Evolutionary conservation across 139 green algal genomes (phyloP).

Genomic region (Micractinium sp.): DNA sequence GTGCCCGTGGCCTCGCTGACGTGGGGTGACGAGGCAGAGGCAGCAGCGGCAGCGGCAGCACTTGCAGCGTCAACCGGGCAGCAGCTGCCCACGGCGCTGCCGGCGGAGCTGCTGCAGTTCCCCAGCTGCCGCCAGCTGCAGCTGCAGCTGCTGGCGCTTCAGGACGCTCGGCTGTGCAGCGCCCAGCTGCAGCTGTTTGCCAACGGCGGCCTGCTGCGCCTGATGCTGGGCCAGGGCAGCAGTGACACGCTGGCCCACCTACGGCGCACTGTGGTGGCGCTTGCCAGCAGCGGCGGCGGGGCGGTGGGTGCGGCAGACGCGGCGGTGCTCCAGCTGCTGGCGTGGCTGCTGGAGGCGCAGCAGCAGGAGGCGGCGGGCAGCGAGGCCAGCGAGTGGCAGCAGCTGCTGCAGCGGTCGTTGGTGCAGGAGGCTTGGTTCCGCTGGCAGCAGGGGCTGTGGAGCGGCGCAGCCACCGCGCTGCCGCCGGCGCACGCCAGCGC

Average conservation of each 20-base stretch:
- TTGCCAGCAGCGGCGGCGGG: conserved; percentile 19
- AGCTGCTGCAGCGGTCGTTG: conserved; percentile 47
- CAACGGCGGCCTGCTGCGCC: conserved; percentile 10
- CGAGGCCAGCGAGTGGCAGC: conserved; percentile 32
- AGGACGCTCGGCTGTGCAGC: background rate
- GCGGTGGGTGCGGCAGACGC: background rate
- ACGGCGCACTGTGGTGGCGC: background rate
- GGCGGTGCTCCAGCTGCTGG: conserved; percentile 70
- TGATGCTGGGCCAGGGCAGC: background rate
- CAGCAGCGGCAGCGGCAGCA: background rate
- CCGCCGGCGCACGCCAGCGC: background rate
- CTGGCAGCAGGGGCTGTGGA: conserved; percentile 73
- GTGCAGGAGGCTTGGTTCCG: conserved; percentile 79
- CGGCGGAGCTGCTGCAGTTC: conserved; percentile 38
- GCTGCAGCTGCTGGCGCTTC: conserved; percentile 51
- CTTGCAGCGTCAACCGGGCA: no score
- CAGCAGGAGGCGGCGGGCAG: background rate
- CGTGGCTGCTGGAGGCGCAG: conserved; percentile 74
- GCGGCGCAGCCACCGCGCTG: background rate
- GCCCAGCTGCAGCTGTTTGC: conserved; percentile 3
- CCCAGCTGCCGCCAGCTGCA: conserved; percentile 43
- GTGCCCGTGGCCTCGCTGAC: conserved; percentile 17
- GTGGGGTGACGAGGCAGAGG: conserved; percentile 9
- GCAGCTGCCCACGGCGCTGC: conserved; percentile 45
- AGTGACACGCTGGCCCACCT: background rate